Conservation (phyloP, 2,329 filamentous ascomycete genomes). For the Xylaria sp. region DNA sequence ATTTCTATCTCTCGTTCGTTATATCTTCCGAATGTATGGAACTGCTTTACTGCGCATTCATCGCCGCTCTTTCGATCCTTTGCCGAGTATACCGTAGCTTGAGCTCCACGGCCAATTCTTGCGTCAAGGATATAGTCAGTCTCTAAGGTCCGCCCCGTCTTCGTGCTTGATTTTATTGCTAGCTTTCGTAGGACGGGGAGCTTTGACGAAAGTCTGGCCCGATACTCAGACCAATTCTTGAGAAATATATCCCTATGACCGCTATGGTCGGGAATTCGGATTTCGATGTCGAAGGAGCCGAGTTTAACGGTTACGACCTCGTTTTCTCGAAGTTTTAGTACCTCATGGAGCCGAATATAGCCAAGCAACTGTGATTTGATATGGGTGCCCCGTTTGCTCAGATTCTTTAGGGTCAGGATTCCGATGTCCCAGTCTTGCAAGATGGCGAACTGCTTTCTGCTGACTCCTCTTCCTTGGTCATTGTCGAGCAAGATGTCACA, state of each 20-base stretch:
- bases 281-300: not conserved
- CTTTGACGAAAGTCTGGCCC: not conserved
- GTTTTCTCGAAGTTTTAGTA: not conserved
- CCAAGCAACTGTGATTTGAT: not conserved
- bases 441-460: conserved; percentile 10
- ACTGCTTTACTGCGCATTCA: not conserved
- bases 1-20: not conserved
- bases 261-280: not conserved
- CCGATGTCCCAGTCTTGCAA: not conserved
- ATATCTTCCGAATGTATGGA: accelerated
- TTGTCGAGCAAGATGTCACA: conserved; percentile 18
- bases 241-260: not conserved
- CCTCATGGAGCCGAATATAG: accelerated
- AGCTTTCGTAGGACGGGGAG: not conserved
- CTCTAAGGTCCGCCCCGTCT: not conserved
- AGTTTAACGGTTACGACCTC: not conserved
- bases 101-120: not conserved
- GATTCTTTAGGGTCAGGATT: not conserved
- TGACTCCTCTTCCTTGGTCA: not conserved
- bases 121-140: not conserved
- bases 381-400: not conserved
- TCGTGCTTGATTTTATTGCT: not conserved
- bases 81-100: conserved; percentile 1
- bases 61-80: not conserved
- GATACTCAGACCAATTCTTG: not conserved